Percentiles rank a stretch among this genome's conserved stretches.
Conservation (phyloP, 352 stramenopile genomes). For the Globisporangium perplexum region DNA sequence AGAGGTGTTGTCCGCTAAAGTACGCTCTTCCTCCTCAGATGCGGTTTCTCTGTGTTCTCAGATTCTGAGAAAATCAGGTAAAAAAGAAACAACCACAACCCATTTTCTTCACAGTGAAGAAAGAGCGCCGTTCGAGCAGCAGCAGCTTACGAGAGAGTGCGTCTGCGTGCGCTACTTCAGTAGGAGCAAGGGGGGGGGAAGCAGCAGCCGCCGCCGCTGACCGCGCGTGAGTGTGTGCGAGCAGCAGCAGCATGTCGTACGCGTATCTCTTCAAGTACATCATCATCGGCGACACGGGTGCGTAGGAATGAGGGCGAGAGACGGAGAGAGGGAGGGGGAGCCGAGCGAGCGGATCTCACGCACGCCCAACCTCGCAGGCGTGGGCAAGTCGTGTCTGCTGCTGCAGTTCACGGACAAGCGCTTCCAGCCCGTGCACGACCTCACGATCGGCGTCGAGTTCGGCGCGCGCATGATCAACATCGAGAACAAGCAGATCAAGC, state of each 20-base stretch:
- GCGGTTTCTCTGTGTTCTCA: not conserved
- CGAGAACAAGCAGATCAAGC: conserved; percentile 97
- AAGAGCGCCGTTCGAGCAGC: not conserved
- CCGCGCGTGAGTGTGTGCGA: not conserved
- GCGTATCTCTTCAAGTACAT: conserved; percentile 98
- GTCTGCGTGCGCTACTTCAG: not conserved
- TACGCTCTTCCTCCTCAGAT: not conserved
- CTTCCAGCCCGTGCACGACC: conserved; percentile 98
- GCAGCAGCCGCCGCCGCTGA: too few relatives aligned
- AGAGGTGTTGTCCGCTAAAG: not conserved
- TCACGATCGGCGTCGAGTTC: conserved; percentile 99
- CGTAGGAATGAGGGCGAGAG: not conserved
- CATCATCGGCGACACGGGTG: conserved; percentile 98
- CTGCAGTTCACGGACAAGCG: conserved; percentile 99
- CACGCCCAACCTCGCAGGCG: conserved; percentile 60
- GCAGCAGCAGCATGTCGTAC: conserved; percentile 83
- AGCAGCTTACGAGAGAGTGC: not conserved
- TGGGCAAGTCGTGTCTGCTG: conserved; percentile 99
- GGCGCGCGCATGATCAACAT: conserved; percentile 99
- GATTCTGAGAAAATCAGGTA: conserved; percentile 1
- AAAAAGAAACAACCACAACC: not conserved
- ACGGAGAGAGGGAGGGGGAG: too few relatives aligned
- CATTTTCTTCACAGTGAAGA: too few relatives aligned
- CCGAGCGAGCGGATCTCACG: not conserved
- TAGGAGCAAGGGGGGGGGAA: too few relatives aligned